phyloP scores from a whole-genome alignment of 495 filamentous ascomycete genomes.

The Tuber magnatum region DNA sequence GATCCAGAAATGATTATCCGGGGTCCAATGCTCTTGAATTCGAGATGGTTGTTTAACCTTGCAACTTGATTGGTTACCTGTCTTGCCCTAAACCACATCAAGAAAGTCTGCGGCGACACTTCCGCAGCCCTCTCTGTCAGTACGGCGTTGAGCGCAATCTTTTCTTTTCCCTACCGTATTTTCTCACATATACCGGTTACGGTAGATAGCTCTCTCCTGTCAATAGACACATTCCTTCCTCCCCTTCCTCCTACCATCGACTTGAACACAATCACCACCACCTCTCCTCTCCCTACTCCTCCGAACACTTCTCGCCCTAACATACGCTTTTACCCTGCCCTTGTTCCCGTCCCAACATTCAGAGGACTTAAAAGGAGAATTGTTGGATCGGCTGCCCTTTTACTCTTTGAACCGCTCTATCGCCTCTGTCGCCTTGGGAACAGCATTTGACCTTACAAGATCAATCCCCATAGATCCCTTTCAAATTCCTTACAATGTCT shows the following conservation, averaged over 20 bases:
- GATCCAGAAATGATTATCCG: constrained; percentile 1
- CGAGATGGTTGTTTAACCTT: neutral
- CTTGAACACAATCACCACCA: constrained; percentile 27
- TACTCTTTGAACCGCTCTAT: neutral
- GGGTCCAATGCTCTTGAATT: neutral
- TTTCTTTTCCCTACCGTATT: neutral
- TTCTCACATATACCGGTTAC: neutral
- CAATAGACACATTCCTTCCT: neutral
- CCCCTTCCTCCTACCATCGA: constrained; percentile 34
- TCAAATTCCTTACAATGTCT: constrained; percentile 31
- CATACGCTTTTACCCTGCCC: neutral
- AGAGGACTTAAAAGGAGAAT: neutral
- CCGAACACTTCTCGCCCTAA: neutral
- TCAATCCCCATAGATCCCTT: constrained; percentile 25
- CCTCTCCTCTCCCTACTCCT: constrained; percentile 28
- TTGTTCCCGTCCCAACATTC: neutral
- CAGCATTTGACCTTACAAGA: constrained; percentile 13
- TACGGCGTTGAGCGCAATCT: neutral
- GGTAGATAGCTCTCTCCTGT: neutral
- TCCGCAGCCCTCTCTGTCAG: neutral
- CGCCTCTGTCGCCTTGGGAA: neutral
- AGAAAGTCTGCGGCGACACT: neutral
- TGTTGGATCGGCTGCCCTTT: neutral
- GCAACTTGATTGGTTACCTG: neutral
- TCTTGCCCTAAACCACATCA: neutral